Percentiles rank a stretch among this genome's conserved stretches.
phyloP scores from a whole-genome alignment of 1,139 yeast species.

The Debaryomyces psychrophilus region DNA sequence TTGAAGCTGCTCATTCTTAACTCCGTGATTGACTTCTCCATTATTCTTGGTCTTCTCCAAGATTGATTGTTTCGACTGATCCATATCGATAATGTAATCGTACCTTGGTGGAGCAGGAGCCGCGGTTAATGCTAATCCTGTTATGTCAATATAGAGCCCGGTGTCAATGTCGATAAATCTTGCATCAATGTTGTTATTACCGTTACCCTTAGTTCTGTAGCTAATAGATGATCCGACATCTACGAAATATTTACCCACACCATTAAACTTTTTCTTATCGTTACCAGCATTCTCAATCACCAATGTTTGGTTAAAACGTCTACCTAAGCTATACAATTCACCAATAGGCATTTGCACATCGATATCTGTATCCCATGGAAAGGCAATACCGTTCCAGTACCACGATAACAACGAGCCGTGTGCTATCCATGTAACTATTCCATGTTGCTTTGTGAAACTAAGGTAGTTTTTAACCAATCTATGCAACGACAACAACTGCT shows the following conservation, averaged over 20 bases:
- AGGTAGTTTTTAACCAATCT: constrained; percentile 35
- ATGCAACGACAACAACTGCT: constrained; percentile 31
- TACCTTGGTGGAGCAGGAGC: constrained; percentile 39
- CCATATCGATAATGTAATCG: constrained; percentile 18
- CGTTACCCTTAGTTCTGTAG: constrained; percentile 35
- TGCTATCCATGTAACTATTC: constrained; percentile 44
- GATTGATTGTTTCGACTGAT: constrained; percentile 13
- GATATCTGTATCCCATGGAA: constrained; percentile 44
- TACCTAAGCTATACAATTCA: constrained; percentile 33
- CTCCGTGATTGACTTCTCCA: constrained; percentile 18
- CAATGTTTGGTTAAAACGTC: constrained; percentile 40
- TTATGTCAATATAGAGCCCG: constrained; percentile 43
- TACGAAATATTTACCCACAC: constrained; percentile 37
- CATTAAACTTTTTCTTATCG: constrained; percentile 26
- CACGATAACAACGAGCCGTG: constrained; percentile 48
- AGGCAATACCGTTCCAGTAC: constrained; percentile 43
- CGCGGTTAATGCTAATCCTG: constrained; percentile 34
- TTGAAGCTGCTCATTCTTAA: constrained; percentile 31
- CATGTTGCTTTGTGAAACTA: constrained; percentile 32
- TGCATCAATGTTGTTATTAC: constrained; percentile 41
- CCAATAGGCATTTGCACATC: constrained; percentile 42
- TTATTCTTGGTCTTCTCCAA: constrained; percentile 11
- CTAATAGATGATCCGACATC: constrained; percentile 38
- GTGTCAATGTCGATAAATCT: constrained; percentile 43
- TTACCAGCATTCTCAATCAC: constrained; percentile 32